Evolutionary conservation across 345 rosid genomes (phyloP).

Genomic region (Eucalyptus erythrocorys): DNA sequence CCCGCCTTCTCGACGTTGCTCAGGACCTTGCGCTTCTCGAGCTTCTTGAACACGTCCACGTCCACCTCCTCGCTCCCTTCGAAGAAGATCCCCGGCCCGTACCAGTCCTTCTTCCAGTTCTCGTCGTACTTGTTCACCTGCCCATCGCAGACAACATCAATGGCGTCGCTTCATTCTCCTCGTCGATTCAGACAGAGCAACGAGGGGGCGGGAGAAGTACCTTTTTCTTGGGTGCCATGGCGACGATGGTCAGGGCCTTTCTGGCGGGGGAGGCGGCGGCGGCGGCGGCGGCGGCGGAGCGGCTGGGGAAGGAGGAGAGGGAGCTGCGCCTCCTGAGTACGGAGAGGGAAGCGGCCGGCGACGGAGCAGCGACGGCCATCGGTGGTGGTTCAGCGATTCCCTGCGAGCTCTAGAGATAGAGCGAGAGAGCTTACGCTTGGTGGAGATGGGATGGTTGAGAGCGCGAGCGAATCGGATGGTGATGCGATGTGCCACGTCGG

Average conservation of each 20-base stretch:
- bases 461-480: neutral
- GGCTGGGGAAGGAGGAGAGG: neutral
- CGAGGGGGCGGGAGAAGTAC: conserved; percentile 7
- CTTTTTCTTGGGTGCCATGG: conserved; percentile 84
- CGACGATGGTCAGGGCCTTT: conserved; percentile 31
- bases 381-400: neutral
- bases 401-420: neutral
- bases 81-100: conserved; percentile 76
- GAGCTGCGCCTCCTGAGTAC: conserved; percentile 2
- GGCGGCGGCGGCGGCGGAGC: neutral
- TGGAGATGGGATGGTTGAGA: neutral
- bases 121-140: conserved; percentile 74
- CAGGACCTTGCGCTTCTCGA: conserved; percentile 73
- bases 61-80: conserved; percentile 83
- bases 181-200: neutral
- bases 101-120: conserved; percentile 81
- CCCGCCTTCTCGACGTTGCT: conserved; percentile 90
- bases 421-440: neutral
- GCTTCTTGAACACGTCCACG: conserved; percentile 85
- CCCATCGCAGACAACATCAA: neutral
- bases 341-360: conserved; percentile 29
- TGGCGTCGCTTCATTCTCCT: neutral
- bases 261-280: conserved; percentile 10
- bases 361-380: conserved; percentile 50
- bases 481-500: neutral